phyloP scores from a whole-genome alignment of 2,329 filamentous ascomycete genomes.

The Scedosporium boydii region DNA sequence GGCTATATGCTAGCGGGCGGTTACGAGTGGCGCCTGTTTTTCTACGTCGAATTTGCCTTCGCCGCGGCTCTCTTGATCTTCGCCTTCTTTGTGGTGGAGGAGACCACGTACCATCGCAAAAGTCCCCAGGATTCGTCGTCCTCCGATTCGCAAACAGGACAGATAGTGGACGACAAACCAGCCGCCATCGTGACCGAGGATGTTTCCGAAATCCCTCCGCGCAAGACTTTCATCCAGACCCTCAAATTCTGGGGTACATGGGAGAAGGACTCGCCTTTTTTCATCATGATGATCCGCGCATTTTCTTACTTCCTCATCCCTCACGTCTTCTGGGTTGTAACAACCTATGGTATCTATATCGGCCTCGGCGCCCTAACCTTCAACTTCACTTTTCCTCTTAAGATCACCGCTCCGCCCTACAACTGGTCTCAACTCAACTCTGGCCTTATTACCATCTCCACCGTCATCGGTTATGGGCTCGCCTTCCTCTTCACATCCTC shows the following conservation, averaged over 20 bases:
- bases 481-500: constrained; percentile 34
- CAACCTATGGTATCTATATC: constrained; percentile 30
- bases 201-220: constrained; percentile 17
- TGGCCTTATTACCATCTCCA: constrained; percentile 27
- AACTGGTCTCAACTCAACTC: constrained; percentile 34
- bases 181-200: background rate
- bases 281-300: constrained; percentile 32
- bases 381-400: constrained; percentile 39
- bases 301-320: constrained; percentile 38
- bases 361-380: constrained; percentile 29
- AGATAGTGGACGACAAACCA: background rate
- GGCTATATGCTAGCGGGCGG: constrained; percentile 51
- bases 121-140: background rate
- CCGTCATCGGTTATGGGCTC: constrained; percentile 23
- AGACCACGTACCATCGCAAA: constrained; percentile 34
- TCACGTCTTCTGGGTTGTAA: constrained; percentile 38
- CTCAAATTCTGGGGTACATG: constrained; percentile 32
- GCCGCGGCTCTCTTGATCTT: constrained; percentile 14
- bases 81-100: constrained; percentile 43
- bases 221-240: constrained; percentile 30
- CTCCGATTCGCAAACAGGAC: background rate
- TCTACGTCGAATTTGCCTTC: constrained; percentile 51
- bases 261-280: constrained; percentile 32
- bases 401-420: constrained; percentile 33
- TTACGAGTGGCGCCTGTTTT: constrained; percentile 51